Base-by-base conservation (phyloP, 2,329 filamentous ascomycete genomes). In the Cercospora sp. region DNA sequence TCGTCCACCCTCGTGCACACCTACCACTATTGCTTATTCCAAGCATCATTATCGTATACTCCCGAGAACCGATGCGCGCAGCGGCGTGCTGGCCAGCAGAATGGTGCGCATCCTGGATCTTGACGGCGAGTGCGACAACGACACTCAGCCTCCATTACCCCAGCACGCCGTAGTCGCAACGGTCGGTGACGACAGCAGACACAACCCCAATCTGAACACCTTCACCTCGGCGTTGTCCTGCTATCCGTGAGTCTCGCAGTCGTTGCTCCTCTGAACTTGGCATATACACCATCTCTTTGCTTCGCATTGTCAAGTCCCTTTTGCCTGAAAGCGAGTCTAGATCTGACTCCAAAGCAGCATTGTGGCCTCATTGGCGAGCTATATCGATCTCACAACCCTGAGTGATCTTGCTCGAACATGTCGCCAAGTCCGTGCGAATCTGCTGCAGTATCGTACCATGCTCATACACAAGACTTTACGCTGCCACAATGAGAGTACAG, bases 331-430 rank as follows among this genome's bases (percentile, higher is more conserved):
- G 26, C 1, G 53, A 16, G 51, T 32, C 32, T 24, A 12, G 53
- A 75, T 75, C 72, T 72, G 18, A 67, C 69, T 59, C 28, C 62
- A 34, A 37, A 24, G 63, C 82, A 97, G 93, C 75, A 88, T 97
- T 77, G 88, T 91, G 74, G 87, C 89, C 71, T 87, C 90, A 74
- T 87, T 97, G 72, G 91, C 91, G 60, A 86, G 88, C 34, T 86
- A 87, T 73, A 88, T 97, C 78, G 94, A 98, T 78, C 87, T 97
- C 61, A 97, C 94, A 79, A 90, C 92, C 13, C 87, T 97, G 74
- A 90, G 97, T 79, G 89, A 90, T 71, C 87, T 98, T 21, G 91
- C 94, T 62, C 88, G 87, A 65, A 93, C 92, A 65, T 97, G 93
- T 79, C 91, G 90, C 62, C 89, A 91, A 76, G 88, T 97, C 71